phyloP scores from a whole-genome alignment of 129 eudicot species.

The Pulicaria dysenterica region DNA sequence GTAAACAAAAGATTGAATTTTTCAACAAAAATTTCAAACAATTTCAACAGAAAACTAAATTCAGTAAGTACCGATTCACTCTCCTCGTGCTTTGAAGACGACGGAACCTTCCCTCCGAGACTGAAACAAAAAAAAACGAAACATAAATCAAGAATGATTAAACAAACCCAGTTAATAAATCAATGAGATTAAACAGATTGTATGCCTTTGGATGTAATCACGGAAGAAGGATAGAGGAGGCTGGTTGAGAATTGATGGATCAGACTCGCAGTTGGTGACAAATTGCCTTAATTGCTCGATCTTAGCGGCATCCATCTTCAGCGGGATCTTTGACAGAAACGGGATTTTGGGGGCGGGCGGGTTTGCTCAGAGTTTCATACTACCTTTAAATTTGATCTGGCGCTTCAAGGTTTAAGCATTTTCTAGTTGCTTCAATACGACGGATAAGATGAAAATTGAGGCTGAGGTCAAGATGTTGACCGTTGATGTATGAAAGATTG shows the following conservation, averaged over 20 bases:
- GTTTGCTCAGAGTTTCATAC: too few species aligned
- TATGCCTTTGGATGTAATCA: conserved; percentile 60
- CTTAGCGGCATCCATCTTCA: conserved; percentile 56
- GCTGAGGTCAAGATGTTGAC: neutral
- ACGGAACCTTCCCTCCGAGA: conserved; percentile 64
- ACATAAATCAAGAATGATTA: neutral
- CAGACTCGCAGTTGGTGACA: conserved; percentile 49
- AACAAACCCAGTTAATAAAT: neutral
- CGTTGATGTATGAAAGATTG: too few species aligned
- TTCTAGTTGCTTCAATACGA: conserved; percentile 7
- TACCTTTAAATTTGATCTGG: neutral
- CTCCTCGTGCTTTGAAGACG: conserved; percentile 28
- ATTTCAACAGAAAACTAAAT: neutral
- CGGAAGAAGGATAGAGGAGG: conserved; percentile 74
- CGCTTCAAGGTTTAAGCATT: neutral
- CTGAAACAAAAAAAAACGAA: conserved; percentile 31
- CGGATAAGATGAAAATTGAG: conserved; percentile 12
- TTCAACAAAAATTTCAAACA: neutral
- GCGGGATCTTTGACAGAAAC: neutral
- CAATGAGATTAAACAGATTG: neutral
- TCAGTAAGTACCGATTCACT: conserved; percentile 21
- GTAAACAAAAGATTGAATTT: neutral
- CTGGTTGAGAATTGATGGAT: conserved; percentile 56
- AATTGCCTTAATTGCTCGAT: conserved; percentile 51
- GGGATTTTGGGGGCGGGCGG: conserved; percentile 9